A percentile compares a stretch with the other conserved stretches of the same genome.
Conservation (phyloP, 2,329 filamentous ascomycete genomes). For the Graphilbum ipis-grandicollis region DNA sequence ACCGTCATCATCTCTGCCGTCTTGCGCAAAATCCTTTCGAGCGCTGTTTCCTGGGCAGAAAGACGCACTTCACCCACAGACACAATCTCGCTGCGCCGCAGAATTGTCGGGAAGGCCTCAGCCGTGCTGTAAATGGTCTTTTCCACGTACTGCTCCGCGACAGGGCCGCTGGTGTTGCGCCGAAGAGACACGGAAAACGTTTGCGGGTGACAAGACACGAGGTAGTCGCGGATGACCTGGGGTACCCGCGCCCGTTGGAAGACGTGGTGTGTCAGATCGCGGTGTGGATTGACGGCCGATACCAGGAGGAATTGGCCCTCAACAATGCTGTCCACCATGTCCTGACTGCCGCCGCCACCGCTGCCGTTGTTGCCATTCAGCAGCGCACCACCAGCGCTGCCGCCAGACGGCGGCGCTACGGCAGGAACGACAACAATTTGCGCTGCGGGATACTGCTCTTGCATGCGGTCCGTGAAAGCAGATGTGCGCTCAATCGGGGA, state of each 20-base stretch:
- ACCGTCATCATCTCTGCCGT: constrained; percentile 66
- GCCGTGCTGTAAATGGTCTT: constrained; percentile 73
- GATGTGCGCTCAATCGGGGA: constrained; percentile 58
- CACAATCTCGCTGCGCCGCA: constrained; percentile 74
- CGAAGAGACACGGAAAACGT: constrained; percentile 62
- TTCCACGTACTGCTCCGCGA: constrained; percentile 60
- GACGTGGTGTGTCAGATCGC: constrained; percentile 65
- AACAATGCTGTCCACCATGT: constrained; percentile 47
- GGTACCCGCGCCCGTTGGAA: constrained; percentile 79
- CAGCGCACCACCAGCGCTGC: too few species aligned
- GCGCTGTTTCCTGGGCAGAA: constrained; percentile 64
- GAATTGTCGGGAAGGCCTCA: constrained; percentile 79
- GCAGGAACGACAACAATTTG: constrained; percentile 41
- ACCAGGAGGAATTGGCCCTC: constrained; percentile 86
- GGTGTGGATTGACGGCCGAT: constrained; percentile 63
- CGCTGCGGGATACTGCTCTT: constrained; percentile 73
- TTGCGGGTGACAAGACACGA: constrained; percentile 61
- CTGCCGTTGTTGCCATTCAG: too few species aligned
- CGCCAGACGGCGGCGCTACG: too few species aligned
- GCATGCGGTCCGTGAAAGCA: constrained; percentile 80
- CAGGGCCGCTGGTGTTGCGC: constrained; percentile 49
- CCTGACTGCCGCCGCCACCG: constrained; percentile 27
- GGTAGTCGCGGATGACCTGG: constrained; percentile 69
- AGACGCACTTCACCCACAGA: constrained; percentile 48
- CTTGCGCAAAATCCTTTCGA: constrained; percentile 82